Conservation (phyloP, 2,329 filamentous ascomycete species). For the Domatiomyces globalis region DNA sequence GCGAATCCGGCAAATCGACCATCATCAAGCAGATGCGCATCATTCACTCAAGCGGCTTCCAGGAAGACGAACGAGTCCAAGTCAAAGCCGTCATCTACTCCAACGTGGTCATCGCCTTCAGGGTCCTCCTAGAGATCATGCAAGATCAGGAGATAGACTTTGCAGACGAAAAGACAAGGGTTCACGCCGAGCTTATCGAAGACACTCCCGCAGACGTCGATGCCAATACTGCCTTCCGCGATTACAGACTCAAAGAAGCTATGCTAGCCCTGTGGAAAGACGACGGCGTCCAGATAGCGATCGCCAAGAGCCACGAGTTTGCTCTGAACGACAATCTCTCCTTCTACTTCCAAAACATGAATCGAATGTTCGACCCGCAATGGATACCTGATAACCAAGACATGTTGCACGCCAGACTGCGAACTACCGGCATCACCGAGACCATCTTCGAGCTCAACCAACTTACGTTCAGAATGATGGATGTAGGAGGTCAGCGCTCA, state of each 20-base stretch:
- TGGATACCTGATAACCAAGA: slow-evolving; percentile 92
- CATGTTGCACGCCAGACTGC: slow-evolving; percentile 73
- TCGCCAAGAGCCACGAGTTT: slow-evolving; percentile 88
- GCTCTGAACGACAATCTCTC: slow-evolving; percentile 88
- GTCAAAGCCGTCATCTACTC: slow-evolving; percentile 92
- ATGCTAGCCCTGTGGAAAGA: slow-evolving; percentile 79
- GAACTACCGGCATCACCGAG: slow-evolving; percentile 92
- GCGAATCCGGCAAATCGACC: slow-evolving; percentile 90
- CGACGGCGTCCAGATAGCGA: slow-evolving; percentile 68
- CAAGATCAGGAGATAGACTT: slow-evolving; percentile 67
- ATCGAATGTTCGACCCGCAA: slow-evolving; percentile 58
- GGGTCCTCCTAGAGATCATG: slow-evolving; percentile 84
- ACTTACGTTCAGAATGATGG: slow-evolving; percentile 92
- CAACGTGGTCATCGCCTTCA: slow-evolving; percentile 85
- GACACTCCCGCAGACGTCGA: slow-evolving; percentile 64
- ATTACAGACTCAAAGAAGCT: slow-evolving; percentile 47
- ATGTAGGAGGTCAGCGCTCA: slow-evolving; percentile 80
- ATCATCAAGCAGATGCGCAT: slow-evolving; percentile 98
- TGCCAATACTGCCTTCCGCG: slow-evolving; percentile 64
- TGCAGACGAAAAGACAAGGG: slow-evolving; percentile 64
- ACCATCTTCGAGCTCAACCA: slow-evolving; percentile 85
- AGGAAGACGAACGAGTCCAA: slow-evolving; percentile 75
- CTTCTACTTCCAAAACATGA: slow-evolving; percentile 73
- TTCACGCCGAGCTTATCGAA: slow-evolving; percentile 62
- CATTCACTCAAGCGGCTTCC: slow-evolving; percentile 88